A percentile compares a stretch with the other conserved stretches of the same genome.
phyloP scores from a whole-genome alignment of 2,329 filamentous ascomycete genomes.

The Paracamarosporium sp. region DNA sequence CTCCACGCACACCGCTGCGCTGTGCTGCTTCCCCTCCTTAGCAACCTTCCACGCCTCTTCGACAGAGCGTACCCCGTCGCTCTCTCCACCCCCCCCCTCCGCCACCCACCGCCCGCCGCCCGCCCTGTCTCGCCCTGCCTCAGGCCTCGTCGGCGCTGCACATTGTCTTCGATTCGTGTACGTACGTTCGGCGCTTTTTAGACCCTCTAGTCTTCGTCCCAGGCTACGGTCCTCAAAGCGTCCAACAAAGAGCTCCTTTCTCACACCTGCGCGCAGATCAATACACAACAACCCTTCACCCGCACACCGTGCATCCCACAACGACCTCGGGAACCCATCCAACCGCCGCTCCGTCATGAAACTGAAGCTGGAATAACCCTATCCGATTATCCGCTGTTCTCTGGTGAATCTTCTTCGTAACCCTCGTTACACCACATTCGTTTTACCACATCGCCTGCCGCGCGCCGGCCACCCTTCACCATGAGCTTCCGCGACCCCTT shows the following conservation, averaged over 20 bases:
- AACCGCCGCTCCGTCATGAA: slow-evolving; percentile 36
- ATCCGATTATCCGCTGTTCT: slow-evolving; percentile 25
- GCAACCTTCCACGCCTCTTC: slow-evolving; percentile 39
- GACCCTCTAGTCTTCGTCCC: slow-evolving; percentile 1
- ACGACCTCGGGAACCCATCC: neutral
- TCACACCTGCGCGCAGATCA: neutral
- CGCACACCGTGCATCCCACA: neutral
- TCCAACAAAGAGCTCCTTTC: neutral
- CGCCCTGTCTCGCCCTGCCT: slow-evolving; percentile 5
- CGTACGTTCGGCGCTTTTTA: neutral
- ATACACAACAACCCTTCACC: neutral
- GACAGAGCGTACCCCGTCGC: slow-evolving; percentile 38
- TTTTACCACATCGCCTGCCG: slow-evolving; percentile 14
- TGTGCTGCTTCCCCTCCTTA: slow-evolving; percentile 47
- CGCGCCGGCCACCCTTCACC: slow-evolving; percentile 17
- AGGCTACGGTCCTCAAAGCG: neutral
- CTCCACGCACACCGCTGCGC: slow-evolving; percentile 41
- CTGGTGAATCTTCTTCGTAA: slow-evolving; percentile 23
- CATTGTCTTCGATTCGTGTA: slow-evolving; percentile 22
- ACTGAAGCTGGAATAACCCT: slow-evolving; percentile 30
- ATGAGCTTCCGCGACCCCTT: slow-evolving; percentile 79
- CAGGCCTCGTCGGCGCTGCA: slow-evolving; percentile 1
- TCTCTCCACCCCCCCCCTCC: slow-evolving; percentile 29
- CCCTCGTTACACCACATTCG: slow-evolving; percentile 24
- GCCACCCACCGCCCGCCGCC: neutral